These are phyloP conservation scores for Tephrocybe sp. DNA, from an alignment of 768 basidiomycete genomes.

Conservation along the genomic window DNA sequence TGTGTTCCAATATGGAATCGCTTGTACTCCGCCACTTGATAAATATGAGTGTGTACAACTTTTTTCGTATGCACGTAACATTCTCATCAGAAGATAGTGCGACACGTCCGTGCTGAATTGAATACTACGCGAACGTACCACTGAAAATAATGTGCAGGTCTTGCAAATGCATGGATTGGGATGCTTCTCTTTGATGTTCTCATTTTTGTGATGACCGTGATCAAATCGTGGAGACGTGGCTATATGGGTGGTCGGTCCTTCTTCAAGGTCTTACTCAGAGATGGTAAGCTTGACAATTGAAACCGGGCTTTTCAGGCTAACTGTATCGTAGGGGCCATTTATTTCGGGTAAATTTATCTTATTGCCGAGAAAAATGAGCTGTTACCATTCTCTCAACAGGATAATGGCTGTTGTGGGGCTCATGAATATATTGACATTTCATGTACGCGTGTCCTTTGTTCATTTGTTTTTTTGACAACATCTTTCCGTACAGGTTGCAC, in stretches of 20 bases:
- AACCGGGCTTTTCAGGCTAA: neutral
- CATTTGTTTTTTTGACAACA: neutral
- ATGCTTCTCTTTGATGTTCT: constrained; percentile 37
- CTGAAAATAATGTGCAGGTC: constrained; percentile 18
- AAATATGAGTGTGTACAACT: constrained; percentile 1
- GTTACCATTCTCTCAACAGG: constrained; percentile 5
- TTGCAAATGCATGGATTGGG: constrained; percentile 38
- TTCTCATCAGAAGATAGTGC: constrained; percentile 9
- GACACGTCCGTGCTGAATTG: constrained; percentile 11
- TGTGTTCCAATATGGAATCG: neutral
- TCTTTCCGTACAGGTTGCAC: constrained; percentile 10
- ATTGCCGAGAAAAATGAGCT: neutral
- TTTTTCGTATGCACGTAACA: neutral
- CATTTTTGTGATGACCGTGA: constrained; percentile 40
- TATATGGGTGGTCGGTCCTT: constrained; percentile 21
- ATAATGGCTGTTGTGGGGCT: constrained; percentile 21
- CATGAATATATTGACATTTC: constrained; percentile 21
- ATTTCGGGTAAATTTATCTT: constrained; percentile 32
- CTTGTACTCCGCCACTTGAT: constrained; percentile 4
- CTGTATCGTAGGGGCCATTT: constrained; percentile 28
- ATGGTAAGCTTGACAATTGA: constrained; percentile 30
- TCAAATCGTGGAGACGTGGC: constrained; percentile 29
- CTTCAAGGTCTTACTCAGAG: constrained; percentile 33
- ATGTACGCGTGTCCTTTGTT: constrained; percentile 10
- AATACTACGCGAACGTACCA: too few species aligned